A percentile compares a stretch with the other conserved stretches of the same genome.
Evolutionary conservation across 441 rosid genomes (phyloP).

Genomic region (Adansonia grandidieri): DNA sequence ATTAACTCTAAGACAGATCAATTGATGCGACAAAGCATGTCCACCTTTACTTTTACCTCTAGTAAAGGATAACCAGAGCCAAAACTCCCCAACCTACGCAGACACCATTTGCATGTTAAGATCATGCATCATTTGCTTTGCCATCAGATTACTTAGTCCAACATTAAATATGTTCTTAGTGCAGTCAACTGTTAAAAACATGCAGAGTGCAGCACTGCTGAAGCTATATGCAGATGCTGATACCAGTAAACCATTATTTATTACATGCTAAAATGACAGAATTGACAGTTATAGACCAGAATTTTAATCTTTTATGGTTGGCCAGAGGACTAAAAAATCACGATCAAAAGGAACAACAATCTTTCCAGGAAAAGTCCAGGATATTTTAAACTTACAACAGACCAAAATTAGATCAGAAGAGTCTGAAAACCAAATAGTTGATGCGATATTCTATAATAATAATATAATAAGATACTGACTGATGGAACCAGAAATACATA

Average conservation of each 20-base stretch:
- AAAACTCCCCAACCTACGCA: background rate
- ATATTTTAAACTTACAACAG: background rate
- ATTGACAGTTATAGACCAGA: background rate
- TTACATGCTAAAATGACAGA: background rate
- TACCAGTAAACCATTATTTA: background rate
- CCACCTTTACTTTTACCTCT: background rate
- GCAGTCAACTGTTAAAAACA: background rate
- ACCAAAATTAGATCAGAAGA: background rate
- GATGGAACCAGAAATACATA: background rate
- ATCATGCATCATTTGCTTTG: background rate
- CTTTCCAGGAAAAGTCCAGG: background rate
- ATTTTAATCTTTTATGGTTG: background rate
- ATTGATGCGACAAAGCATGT: background rate
- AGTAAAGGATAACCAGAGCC: background rate
- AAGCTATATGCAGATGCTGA: background rate
- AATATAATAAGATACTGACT: background rate
- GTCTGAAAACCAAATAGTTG: background rate
- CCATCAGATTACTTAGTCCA: background rate
- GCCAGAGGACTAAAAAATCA: background rate
- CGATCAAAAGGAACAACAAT: background rate
- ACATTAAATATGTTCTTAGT: background rate
- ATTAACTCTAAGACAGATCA: background rate
- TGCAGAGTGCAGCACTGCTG: background rate
- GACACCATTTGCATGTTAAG: background rate
- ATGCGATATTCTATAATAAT: background rate